These are phyloP conservation scores for Hymenoscyphus scutula DNA, from an alignment of 2,329 filamentous ascomycete genomes.

Conservation along the genomic window DNA sequence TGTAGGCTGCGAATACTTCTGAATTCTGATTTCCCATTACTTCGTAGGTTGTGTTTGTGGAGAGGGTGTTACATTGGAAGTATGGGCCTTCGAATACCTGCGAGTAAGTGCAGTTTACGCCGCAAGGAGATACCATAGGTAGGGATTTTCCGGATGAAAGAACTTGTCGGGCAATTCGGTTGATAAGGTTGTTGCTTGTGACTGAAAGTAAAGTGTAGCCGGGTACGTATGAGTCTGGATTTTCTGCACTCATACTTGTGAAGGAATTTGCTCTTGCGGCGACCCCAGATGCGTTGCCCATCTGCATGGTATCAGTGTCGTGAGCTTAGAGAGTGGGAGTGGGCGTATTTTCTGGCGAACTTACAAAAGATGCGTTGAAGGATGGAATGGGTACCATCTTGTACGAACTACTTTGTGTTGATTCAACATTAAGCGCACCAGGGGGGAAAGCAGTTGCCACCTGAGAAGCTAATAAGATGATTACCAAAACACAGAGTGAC, in stretches of 20 bases:
- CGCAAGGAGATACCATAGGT: constrained; percentile 21
- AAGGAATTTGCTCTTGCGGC: constrained; percentile 21
- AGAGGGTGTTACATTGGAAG: not conserved
- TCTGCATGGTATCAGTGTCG: constrained; percentile 15
- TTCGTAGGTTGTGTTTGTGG: not conserved
- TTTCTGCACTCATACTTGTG: not conserved
- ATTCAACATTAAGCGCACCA: constrained; percentile 25
- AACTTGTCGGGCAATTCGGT: constrained; percentile 20
- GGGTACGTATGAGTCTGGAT: not conserved
- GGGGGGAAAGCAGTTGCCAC: constrained; percentile 26
- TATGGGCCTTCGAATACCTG: constrained; percentile 22
- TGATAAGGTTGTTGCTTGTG: constrained; percentile 13
- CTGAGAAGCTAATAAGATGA: constrained; percentile 21
- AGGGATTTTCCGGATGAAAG: constrained; percentile 21
- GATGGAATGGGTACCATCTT: constrained; percentile 14
- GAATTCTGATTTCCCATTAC: no score
- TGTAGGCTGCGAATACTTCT: not conserved
- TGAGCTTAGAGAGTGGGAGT: not conserved
- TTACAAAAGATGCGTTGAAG: constrained; percentile 29
- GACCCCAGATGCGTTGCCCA: constrained; percentile 26
- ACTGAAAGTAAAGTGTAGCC: not conserved
- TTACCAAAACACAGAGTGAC: constrained; percentile 19
- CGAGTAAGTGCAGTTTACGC: constrained; percentile 24
- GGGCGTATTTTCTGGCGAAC: not conserved
- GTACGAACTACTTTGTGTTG: constrained; percentile 9